phyloP scores from a whole-genome alignment of 345 rosid species.

The Diplotaxis tenuifolia region DNA sequence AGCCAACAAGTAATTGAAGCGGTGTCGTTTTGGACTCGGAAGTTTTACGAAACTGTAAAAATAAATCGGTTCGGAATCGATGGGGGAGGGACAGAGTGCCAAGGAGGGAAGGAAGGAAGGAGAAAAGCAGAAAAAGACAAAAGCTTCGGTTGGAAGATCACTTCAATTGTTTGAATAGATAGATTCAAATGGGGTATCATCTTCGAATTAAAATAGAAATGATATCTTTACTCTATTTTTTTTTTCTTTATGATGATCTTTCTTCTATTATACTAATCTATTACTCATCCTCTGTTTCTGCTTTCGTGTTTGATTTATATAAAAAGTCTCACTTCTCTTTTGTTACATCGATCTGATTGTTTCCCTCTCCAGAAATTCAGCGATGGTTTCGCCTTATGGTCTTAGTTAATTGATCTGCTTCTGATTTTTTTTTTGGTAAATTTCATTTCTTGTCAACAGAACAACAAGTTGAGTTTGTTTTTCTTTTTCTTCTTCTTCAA shows the following conservation, averaged over 20 bases:
- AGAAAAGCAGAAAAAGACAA: slow-evolving; percentile 27
- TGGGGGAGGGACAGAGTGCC: slow-evolving; percentile 35
- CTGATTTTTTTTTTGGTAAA: neutral
- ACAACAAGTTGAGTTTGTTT: neutral
- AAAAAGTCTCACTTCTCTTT: neutral
- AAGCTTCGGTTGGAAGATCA: slow-evolving; percentile 32
- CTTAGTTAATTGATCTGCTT: neutral
- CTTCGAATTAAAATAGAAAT: slow-evolving; percentile 20
- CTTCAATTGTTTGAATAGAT: neutral
- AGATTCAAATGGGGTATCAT: slow-evolving; percentile 30
- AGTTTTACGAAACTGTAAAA: slow-evolving; percentile 23
- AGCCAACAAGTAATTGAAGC: slow-evolving; percentile 30
- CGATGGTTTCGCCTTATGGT: neutral
- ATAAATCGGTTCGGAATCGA: slow-evolving; percentile 6
- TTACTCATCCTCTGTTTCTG: slow-evolving; percentile 10
- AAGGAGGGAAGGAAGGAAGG: slow-evolving; percentile 18
- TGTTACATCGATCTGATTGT: slow-evolving; percentile 5
- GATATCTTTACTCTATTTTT: slow-evolving; percentile 23
- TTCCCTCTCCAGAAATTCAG: neutral
- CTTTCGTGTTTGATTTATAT: slow-evolving; percentile 6
- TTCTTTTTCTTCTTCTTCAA: neutral
- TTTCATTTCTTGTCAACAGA: too few relatives aligned
- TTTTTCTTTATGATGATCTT: neutral
- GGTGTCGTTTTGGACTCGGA: slow-evolving; percentile 14
- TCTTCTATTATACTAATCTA: neutral